Evolutionary conservation across 2,329 filamentous ascomycete species (phyloP), one percentile per base, ranked within the genome.

Genomic region (Talaromyces sp.): DNA sequence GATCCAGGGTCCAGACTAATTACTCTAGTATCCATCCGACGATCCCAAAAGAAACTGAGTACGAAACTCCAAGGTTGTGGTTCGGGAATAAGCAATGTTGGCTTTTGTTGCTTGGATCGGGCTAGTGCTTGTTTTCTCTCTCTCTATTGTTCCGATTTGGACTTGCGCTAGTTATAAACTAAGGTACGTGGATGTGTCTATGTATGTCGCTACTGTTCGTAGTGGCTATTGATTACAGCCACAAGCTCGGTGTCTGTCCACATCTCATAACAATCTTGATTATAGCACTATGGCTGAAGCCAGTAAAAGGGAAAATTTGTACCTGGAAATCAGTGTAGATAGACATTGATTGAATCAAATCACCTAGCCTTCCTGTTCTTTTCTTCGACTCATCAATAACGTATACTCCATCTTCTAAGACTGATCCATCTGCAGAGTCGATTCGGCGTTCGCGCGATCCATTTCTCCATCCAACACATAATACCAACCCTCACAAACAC

Each of bases 61-160:
- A 33, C 35, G 41, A 8, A 17, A 8, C 25, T 41, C 25, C 47
- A 50, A 50, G 47, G 25, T 17, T 27, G 47, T 41, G 60, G 47
- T 54, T 52, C 60, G 60, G 47, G 60, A 62, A 62, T 62, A 62
- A 62, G 60, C 60, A 62, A 62, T 47, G 35, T 54, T 43, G 37
- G n/a, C 9, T 35, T 11, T 43, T 31, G 15, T 25, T 45, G 31
- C 33, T 37, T 56, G 33, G 19, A 39, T 22, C 37, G 33, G 33
- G 19, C 22, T 37, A 37, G 50, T 8, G 27, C 17, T 19, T 15
- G 4, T 50, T 17, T 31, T 33, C 15, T 52, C 7, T 8, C 8
- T 19, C 10, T 22, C 11, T 25, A 22, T 22, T 37, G n/a, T 54
- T 56, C 35, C 15, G 17, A 50, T 50, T 27, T 9, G 47, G 15